Percentiles rank a stretch among this genome's conserved stretches.
phyloP scores from a whole-genome alignment of 352 stramenopile genomes.

The Pythium utonaiense region DNA sequence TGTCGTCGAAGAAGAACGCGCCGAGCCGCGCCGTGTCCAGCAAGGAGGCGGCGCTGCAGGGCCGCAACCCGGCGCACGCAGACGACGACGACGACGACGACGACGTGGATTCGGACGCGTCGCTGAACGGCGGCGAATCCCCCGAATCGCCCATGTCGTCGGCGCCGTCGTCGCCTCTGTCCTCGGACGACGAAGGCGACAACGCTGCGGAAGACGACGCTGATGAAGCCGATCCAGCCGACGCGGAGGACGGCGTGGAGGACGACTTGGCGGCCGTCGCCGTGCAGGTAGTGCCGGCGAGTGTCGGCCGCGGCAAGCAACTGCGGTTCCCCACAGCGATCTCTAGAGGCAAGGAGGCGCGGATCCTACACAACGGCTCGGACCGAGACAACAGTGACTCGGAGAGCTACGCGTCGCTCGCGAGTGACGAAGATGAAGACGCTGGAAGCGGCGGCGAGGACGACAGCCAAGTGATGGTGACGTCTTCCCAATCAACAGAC shows the following conservation, averaged over 20 bases:
- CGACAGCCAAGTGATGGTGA: slow-evolving; percentile 10
- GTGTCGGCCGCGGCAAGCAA: slow-evolving; percentile 71
- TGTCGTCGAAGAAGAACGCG: slow-evolving; percentile 87
- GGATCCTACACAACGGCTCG: slow-evolving; percentile 36
- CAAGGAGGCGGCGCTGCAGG: slow-evolving; percentile 76
- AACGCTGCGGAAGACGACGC: slow-evolving; percentile 24
- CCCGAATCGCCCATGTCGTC: slow-evolving; percentile 28
- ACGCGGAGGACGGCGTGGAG: slow-evolving; percentile 17
- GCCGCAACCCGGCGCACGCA: slow-evolving; percentile 21
- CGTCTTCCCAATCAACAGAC: slow-evolving; percentile 1
- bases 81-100: slow-evolving; percentile 23
- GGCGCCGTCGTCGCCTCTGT: slow-evolving; percentile 27
- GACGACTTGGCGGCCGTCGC: slow-evolving; percentile 19
- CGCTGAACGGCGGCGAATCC: slow-evolving; percentile 20
- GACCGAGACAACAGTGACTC: slow-evolving; percentile 44
- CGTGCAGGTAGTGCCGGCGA: slow-evolving; percentile 71
- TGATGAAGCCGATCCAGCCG: slow-evolving; percentile 9
- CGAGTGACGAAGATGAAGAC: slow-evolving; percentile 61
- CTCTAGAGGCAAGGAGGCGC: slow-evolving; percentile 68
- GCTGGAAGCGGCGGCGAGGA: slow-evolving; percentile 25
- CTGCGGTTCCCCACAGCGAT: slow-evolving; percentile 67
- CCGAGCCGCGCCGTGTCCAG: slow-evolving; percentile 75
- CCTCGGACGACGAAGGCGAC: slow-evolving; percentile 20
- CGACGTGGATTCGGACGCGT: slow-evolving; percentile 23
- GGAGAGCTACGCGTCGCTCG: slow-evolving; percentile 72